Percentiles rank a stretch among this genome's conserved stretches.
phyloP scores from a whole-genome alignment of 2,329 filamentous ascomycete species.

The Sporothrix protearum region DNA sequence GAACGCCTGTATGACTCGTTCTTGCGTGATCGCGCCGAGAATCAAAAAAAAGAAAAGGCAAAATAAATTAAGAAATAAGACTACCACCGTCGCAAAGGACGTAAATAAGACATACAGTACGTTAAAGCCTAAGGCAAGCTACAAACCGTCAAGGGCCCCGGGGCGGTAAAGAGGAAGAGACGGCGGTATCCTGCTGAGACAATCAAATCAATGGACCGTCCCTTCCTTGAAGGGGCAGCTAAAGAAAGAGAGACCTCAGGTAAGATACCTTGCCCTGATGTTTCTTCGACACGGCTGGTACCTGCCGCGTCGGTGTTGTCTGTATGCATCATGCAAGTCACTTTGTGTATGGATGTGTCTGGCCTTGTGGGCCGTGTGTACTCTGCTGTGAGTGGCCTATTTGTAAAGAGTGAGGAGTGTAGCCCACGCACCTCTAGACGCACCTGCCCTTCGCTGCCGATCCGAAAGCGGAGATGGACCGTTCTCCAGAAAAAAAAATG shows the following conservation, averaged over 20 bases:
- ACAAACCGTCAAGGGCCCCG: background rate
- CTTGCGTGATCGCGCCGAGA: slow-evolving; percentile 24
- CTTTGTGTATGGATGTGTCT: slow-evolving; percentile 6
- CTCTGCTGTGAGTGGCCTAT: slow-evolving; percentile 6
- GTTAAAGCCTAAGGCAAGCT: slow-evolving; percentile 9
- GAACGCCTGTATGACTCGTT: slow-evolving; percentile 21
- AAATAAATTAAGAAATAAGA: slow-evolving; percentile 4
- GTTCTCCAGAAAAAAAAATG: background rate
- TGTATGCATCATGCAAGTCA: background rate
- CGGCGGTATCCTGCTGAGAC: background rate
- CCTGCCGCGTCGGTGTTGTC: background rate
- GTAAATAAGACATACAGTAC: slow-evolving; percentile 18
- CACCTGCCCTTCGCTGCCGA: slow-evolving; percentile 5
- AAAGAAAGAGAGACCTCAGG: background rate
- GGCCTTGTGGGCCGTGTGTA: background rate
- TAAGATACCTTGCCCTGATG: background rate
- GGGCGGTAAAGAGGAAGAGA: background rate
- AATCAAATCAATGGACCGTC: slow-evolving; percentile 1
- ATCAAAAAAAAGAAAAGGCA: background rate
- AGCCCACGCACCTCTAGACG: background rate
- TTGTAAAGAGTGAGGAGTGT: background rate
- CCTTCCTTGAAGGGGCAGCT: background rate
- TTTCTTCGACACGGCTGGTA: background rate
- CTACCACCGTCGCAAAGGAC: background rate
- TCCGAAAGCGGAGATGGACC: slow-evolving; percentile 22